Conservation (phyloP, 768 basidiomycete genomes). For the Pluteus cervinus region DNA sequence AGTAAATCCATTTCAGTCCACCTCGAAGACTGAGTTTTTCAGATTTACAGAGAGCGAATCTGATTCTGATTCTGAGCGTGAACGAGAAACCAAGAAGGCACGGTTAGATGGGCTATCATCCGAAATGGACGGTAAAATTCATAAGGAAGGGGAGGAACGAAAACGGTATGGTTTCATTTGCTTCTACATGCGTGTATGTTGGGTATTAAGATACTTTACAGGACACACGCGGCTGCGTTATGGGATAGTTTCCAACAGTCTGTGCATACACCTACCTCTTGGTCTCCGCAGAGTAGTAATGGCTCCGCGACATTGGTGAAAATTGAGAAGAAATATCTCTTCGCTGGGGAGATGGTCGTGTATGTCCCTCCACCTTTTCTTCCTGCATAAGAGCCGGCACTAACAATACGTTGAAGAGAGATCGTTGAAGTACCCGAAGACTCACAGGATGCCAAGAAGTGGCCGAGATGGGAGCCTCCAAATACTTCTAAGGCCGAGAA, state of each 20-base stretch:
- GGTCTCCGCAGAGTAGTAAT: slow-evolving; percentile 11
- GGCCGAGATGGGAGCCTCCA: slow-evolving; percentile 50
- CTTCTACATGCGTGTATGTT: too few relatives aligned
- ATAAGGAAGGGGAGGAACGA: too few relatives aligned
- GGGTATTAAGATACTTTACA: too few relatives aligned
- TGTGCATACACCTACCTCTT: slow-evolving; percentile 25
- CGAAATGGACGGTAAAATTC: too few relatives aligned
- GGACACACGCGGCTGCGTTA: too few relatives aligned
- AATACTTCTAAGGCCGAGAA: slow-evolving; percentile 7
- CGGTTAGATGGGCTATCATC: too few relatives aligned
- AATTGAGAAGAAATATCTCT: slow-evolving; percentile 63
- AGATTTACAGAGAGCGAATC: too few relatives aligned
- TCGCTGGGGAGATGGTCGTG: slow-evolving; percentile 74
- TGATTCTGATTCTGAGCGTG: too few relatives aligned
- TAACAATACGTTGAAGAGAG: slow-evolving; percentile 41
- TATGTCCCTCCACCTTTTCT: slow-evolving; percentile 28
- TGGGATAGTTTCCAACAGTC: slow-evolving; percentile 71
- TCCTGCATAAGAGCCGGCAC: slow-evolving; percentile 5
- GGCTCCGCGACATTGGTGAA: slow-evolving; percentile 39
- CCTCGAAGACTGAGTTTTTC: too few relatives aligned
- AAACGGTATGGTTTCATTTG: too few relatives aligned
- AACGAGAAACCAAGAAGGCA: too few relatives aligned
- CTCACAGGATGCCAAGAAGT: slow-evolving; percentile 71
- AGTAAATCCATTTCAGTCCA: too few relatives aligned
- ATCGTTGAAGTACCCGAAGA: slow-evolving; percentile 67